Conservation (phyloP, 805 yeast genomes). For the Kluyveromyces wickerhamii region DNA sequence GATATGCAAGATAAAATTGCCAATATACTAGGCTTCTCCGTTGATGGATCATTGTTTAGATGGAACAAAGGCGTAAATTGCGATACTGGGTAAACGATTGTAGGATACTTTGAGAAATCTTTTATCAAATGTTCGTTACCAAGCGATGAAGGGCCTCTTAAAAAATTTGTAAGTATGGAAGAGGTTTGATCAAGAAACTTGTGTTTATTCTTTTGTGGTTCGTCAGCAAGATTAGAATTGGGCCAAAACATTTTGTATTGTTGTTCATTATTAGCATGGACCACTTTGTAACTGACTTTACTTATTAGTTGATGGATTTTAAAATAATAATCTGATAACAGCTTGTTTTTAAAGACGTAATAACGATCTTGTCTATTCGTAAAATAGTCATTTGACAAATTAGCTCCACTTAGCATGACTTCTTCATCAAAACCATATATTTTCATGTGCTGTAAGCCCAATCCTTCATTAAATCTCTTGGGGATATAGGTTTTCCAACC, state of each 20-base stretch:
- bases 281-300: constrained; percentile 61
- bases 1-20: constrained; percentile 48
- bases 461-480: constrained; percentile 78
- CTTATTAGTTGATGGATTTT: constrained; percentile 60
- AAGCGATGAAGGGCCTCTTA: constrained; percentile 35
- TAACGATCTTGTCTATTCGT: constrained; percentile 93
- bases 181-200: constrained; percentile 53
- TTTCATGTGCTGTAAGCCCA: constrained; percentile 95
- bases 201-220: constrained; percentile 51
- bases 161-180: constrained; percentile 46
- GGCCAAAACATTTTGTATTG: constrained; percentile 72
- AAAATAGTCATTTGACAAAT: constrained; percentile 84
- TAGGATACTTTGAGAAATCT: constrained; percentile 32
- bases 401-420: constrained; percentile 83
- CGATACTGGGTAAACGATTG: constrained; percentile 82
- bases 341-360: constrained; percentile 53
- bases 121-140: constrained; percentile 17
- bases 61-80: constrained; percentile 79
- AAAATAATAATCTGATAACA: constrained; percentile 65
- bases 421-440: constrained; percentile 92
- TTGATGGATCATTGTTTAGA: constrained; percentile 49
- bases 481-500: constrained; percentile 66
- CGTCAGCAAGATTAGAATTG: constrained; percentile 49
- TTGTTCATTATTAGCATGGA: constrained; percentile 35
- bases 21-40: constrained; percentile 70